Percentiles rank a stretch among this genome's conserved stretches.
Conservation (phyloP, 1,139 yeast genomes). For the Zygosaccharomyces pseudobailii region DNA sequence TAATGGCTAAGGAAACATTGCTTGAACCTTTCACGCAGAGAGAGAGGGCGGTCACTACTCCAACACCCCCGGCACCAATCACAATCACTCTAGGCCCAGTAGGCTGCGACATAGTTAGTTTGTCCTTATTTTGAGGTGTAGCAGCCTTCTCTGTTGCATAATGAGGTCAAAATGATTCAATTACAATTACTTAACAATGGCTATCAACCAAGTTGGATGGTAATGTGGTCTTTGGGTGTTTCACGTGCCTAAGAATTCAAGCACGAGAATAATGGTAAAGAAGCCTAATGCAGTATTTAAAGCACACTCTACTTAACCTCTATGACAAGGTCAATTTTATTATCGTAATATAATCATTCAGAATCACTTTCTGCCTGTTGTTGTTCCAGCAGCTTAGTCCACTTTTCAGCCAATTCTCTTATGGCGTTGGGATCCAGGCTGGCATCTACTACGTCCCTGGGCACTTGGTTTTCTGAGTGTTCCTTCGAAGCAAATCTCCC, state of each 20-base stretch:
- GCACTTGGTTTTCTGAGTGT: constrained; percentile 87
- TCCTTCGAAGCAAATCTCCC: constrained; percentile 75
- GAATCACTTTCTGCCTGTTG: constrained; percentile 19
- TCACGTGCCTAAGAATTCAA: too few species aligned
- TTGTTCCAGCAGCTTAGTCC: constrained; percentile 43
- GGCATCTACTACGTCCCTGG: constrained; percentile 85
- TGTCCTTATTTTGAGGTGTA: too few species aligned
- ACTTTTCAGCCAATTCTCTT: constrained; percentile 59
- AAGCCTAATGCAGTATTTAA: too few species aligned
- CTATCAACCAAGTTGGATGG: too few species aligned
- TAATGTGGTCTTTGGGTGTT: too few species aligned
- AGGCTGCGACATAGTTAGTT: neutral
- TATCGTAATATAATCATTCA: neutral
- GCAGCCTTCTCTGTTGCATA: neutral
- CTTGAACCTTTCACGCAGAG: constrained; percentile 35
- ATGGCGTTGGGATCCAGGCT: constrained; percentile 57
- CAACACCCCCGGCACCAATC: constrained; percentile 59
- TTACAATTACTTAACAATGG: neutral
- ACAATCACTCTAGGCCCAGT: constrained; percentile 31
- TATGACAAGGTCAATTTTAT: neutral
- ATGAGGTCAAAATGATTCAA: neutral
- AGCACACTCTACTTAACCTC: too few species aligned
- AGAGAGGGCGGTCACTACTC: constrained; percentile 51
- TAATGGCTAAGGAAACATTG: constrained; percentile 46
- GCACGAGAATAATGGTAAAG: too few species aligned